Conservation (phyloP, 371 early-diverging fungal species). For the Funneliformis caledonium region DNA sequence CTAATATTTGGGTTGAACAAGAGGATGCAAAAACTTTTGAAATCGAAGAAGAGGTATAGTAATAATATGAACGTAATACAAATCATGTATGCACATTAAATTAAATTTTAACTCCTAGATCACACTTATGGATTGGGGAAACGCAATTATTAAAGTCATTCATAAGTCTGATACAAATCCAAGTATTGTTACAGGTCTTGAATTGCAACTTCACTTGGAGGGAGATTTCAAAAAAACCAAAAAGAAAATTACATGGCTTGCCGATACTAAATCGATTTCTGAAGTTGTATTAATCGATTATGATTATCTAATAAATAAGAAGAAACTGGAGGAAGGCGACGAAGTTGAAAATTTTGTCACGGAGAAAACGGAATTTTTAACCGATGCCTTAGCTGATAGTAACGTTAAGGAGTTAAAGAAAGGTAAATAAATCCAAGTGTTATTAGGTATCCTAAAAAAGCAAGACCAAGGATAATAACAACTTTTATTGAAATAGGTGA, state of each 20-base stretch:
- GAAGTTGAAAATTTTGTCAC: slow-evolving; percentile 86
- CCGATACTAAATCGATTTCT: slow-evolving; percentile 43
- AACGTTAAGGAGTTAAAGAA: slow-evolving; percentile 60
- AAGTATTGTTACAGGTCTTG: slow-evolving; percentile 54
- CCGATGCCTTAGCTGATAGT: slow-evolving; percentile 70
- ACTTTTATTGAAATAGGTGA: slow-evolving; percentile 60
- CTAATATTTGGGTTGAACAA: slow-evolving; percentile 84
- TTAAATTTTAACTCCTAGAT: slow-evolving; percentile 49
- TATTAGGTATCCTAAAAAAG: neutral
- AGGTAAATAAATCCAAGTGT: slow-evolving; percentile 12
- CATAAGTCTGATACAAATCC: slow-evolving; percentile 56
- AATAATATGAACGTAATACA: neutral
- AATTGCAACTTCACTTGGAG: slow-evolving; percentile 80
- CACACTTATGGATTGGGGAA: slow-evolving; percentile 99
- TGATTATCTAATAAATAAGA: slow-evolving; percentile 97
- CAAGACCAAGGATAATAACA: neutral
- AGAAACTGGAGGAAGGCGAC: slow-evolving; percentile 96
- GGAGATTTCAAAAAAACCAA: slow-evolving; percentile 99
- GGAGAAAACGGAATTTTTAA: slow-evolving; percentile 82
- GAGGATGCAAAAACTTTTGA: slow-evolving; percentile 88
- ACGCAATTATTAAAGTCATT: slow-evolving; percentile 84
- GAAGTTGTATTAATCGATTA: slow-evolving; percentile 80
- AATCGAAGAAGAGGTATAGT: slow-evolving; percentile 82
- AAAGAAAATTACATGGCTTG: slow-evolving; percentile 99
- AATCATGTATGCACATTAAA: neutral